Evolutionary conservation across 371 early-diverging fungal genomes (phyloP).

Genomic region (Paramicrosporidium saccamoebae): DNA sequence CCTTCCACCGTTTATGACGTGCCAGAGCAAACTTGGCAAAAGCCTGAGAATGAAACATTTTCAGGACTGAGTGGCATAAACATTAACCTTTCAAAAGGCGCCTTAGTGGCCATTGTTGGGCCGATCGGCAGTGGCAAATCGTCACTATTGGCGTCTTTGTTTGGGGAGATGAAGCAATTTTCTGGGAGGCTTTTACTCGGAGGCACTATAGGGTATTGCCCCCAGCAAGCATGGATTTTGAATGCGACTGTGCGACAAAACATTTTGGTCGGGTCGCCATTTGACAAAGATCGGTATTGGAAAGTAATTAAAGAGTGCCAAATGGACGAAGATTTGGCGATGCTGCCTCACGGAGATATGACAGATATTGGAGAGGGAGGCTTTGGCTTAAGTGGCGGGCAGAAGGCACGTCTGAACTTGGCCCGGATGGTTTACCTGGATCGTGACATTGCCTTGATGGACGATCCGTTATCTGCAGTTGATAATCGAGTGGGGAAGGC

Average conservation of each 20-base stretch:
- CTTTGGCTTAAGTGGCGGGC: constrained; percentile 56
- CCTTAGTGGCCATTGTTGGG: constrained; percentile 42
- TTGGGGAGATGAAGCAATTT: constrained; percentile 52
- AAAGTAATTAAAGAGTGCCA: constrained; percentile 13
- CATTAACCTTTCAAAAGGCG: constrained; percentile 18
- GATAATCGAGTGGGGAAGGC: constrained; percentile 53
- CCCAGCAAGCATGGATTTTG: constrained; percentile 75
- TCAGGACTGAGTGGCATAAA: constrained; percentile 21
- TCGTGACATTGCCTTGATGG: constrained; percentile 41
- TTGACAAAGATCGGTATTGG: constrained; percentile 33
- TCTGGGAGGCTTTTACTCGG: constrained; percentile 19
- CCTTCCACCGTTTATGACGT: too few relatives aligned
- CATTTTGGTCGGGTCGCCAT: constrained; percentile 52
- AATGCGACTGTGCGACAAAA: constrained; percentile 65
- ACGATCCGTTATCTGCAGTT: constrained; percentile 39
- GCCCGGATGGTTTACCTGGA: constrained; percentile 50
- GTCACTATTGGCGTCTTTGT: constrained; percentile 34
- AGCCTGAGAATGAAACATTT: too few relatives aligned
- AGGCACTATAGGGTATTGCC: constrained; percentile 53
- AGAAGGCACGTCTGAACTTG: constrained; percentile 35
- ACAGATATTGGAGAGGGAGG: constrained; percentile 81
- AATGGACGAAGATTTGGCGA: constrained; percentile 30
- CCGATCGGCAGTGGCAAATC: constrained; percentile 72
- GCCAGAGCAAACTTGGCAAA: too few relatives aligned
- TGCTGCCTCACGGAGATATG: constrained; percentile 39